A percentile compares a stretch with the other conserved stretches of the same genome.
Evolutionary conservation across 2,329 filamentous ascomycete genomes (phyloP).

Genomic region (Aspergillus vadensis): DNA sequence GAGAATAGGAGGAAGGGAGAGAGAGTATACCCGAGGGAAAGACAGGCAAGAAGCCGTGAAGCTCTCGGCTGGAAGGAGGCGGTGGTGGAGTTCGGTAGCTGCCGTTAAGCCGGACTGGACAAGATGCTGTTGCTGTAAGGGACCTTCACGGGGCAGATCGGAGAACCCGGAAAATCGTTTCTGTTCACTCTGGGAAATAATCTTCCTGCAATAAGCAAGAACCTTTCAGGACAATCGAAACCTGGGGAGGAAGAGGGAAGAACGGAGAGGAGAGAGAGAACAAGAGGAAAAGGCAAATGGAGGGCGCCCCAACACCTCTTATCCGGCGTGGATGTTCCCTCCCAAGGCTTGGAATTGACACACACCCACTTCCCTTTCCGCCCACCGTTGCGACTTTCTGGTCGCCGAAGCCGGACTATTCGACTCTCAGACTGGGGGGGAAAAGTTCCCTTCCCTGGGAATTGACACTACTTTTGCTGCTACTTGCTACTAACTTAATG

Average conservation of each 20-base stretch:
- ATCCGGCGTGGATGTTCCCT: slow-evolving; percentile 21
- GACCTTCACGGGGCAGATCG: slow-evolving; percentile 24
- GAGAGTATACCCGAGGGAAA: slow-evolving; percentile 34
- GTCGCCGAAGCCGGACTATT: slow-evolving; percentile 33
- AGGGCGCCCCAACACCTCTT: slow-evolving; percentile 15
- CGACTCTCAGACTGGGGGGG: too few species aligned
- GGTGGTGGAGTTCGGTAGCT: slow-evolving; percentile 30
- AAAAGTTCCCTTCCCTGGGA: too few species aligned
- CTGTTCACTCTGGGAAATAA: slow-evolving; percentile 11
- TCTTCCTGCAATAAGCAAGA: slow-evolving; percentile 12
- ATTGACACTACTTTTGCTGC: too few species aligned
- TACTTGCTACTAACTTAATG: neutral
- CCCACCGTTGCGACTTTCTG: slow-evolving; percentile 19
- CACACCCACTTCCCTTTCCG: slow-evolving; percentile 23
- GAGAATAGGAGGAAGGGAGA: neutral
- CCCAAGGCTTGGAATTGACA: slow-evolving; percentile 10
- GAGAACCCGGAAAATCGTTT: slow-evolving; percentile 25
- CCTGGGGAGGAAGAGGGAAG: slow-evolving; percentile 14
- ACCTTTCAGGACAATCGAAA: too few species aligned
- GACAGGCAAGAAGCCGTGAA: slow-evolving; percentile 4
- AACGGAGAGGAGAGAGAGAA: slow-evolving; percentile 6
- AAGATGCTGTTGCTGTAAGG: slow-evolving; percentile 1
- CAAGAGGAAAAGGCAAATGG: slow-evolving; percentile 1
- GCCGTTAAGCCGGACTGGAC: slow-evolving; percentile 16
- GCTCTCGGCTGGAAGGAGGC: slow-evolving; percentile 39